These are phyloP conservation scores for Gnomoniopsis smithogilvyi DNA, from an alignment of 2,329 filamentous ascomycete genomes.

Conservation along the genomic window DNA sequence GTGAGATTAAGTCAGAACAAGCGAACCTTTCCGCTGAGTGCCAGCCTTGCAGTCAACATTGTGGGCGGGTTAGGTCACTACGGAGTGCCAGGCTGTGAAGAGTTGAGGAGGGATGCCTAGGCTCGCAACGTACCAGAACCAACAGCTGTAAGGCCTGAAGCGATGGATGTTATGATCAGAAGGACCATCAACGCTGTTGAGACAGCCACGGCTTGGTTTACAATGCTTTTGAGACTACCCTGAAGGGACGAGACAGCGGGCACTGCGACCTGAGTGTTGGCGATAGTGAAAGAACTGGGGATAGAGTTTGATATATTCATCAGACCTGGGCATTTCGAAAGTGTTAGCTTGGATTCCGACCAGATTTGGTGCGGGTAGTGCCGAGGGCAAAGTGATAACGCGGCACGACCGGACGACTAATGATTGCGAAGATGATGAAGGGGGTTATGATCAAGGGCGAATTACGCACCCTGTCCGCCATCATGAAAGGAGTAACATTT, in stretches of 20 bases:
- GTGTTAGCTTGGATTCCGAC: neutral
- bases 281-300: slow-evolving; percentile 21
- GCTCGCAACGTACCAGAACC: slow-evolving; percentile 16
- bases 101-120: neutral
- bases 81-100: neutral
- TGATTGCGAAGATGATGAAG: neutral
- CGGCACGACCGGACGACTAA: neutral
- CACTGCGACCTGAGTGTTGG: slow-evolving; percentile 21
- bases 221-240: slow-evolving; percentile 15
- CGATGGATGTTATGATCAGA: slow-evolving; percentile 18
- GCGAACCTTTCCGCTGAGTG: no score
- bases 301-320: slow-evolving; percentile 22
- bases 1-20: neutral
- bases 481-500: slow-evolving; percentile 17
- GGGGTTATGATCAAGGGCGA: neutral
- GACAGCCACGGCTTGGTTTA: slow-evolving; percentile 17
- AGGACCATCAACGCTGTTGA: slow-evolving; percentile 20
- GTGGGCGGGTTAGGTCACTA: no score
- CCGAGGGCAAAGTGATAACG: neutral
- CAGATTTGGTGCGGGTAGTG: neutral
- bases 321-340: slow-evolving; percentile 14
- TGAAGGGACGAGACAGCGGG: slow-evolving; percentile 20
- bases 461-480: neutral
- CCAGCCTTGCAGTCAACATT: neutral
- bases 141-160: slow-evolving; percentile 18